These are phyloP conservation scores for Asclepias syriaca DNA, from an alignment of 257 asterid genomes.

Conservation along the genomic window DNA sequence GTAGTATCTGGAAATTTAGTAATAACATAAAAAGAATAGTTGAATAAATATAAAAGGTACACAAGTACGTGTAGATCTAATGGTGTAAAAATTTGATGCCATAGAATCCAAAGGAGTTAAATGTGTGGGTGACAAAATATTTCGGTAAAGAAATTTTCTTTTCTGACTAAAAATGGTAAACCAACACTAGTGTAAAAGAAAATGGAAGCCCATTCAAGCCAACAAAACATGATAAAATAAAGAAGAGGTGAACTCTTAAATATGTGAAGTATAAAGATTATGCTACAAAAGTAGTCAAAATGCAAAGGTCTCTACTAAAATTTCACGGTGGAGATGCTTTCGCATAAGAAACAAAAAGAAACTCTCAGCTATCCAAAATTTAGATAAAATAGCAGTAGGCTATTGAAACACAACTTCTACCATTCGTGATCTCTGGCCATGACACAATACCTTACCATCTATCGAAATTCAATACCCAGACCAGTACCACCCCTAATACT, in stretches of 20 bases:
- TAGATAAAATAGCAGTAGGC: constrained; percentile 5
- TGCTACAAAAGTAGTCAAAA: constrained; percentile 7
- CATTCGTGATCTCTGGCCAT: neutral
- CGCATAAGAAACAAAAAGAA: constrained; percentile 8
- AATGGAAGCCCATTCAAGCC: neutral
- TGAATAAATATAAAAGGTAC: too few relatives aligned
- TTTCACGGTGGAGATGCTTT: neutral
- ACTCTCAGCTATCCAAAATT: constrained; percentile 4
- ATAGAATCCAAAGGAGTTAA: too few relatives aligned
- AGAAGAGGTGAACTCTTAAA: neutral
- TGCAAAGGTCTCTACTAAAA: neutral
- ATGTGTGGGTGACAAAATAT: too few relatives aligned
- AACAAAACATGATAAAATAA: neutral
- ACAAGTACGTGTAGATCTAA: too few relatives aligned
- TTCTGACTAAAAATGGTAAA: neutral
- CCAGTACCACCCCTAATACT: constrained; percentile 32
- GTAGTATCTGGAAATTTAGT: too few relatives aligned
- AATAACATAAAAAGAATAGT: too few relatives aligned
- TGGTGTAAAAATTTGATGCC: too few relatives aligned
- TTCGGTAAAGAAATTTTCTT: too few relatives aligned
- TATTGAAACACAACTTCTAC: constrained; percentile 5
- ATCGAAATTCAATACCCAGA: neutral
- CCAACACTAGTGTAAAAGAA: neutral
- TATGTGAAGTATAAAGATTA: neutral
- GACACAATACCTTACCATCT: neutral